Percentiles rank a stretch among this genome's conserved stretches.
These are phyloP conservation scores for Laetiporus sulphureus DNA, from an alignment of 1,284 basidiomycete genomes.

Conservation along the genomic window DNA sequence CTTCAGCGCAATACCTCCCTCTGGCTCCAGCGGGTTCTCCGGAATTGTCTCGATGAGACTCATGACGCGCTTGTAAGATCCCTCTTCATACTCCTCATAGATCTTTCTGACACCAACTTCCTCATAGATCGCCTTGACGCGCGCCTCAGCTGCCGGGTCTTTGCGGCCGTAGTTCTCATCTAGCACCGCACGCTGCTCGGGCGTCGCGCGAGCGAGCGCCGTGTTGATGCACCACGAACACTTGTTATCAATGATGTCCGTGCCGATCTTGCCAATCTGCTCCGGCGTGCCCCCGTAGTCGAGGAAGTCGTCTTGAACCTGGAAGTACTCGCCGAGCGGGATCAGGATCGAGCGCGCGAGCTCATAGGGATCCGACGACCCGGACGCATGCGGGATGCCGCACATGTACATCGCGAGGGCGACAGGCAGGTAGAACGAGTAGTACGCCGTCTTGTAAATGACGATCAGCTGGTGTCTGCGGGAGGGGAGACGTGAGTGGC, in stretches of 20 bases:
- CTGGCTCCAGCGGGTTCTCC: conserved; percentile 32
- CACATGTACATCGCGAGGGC: conserved; percentile 87
- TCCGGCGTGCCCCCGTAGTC: conserved; percentile 91
- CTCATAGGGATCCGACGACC: conserved; percentile 60
- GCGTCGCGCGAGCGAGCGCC: conserved; percentile 59
- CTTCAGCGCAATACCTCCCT: conserved; percentile 53
- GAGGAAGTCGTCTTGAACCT: conserved; percentile 97
- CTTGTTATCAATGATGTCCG: conserved; percentile 98
- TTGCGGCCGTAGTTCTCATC: conserved; percentile 90
- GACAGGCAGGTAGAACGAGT: conserved; percentile 98
- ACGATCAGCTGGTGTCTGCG: conserved; percentile 88
- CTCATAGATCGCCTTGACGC: conserved; percentile 76
- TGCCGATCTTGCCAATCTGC: conserved; percentile 94
- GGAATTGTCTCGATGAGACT: conserved; percentile 65
- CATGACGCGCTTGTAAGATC: conserved; percentile 63
- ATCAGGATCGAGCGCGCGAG: conserved; percentile 82
- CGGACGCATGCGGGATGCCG: conserved; percentile 48
- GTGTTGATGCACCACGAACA: conserved; percentile 97
- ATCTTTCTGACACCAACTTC: conserved; percentile 64
- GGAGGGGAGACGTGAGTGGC: background rate
- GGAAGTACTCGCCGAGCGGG: conserved; percentile 97
- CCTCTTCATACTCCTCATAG: conserved; percentile 79
- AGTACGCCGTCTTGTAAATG: conserved; percentile 96
- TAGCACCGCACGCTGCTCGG: conserved; percentile 50
- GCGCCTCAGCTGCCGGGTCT: conserved; percentile 50